Percentiles rank a stretch among this genome's conserved stretches.
phyloP scores from a whole-genome alignment of 2,329 filamentous ascomycete genomes.

The Penicillium sp. region DNA sequence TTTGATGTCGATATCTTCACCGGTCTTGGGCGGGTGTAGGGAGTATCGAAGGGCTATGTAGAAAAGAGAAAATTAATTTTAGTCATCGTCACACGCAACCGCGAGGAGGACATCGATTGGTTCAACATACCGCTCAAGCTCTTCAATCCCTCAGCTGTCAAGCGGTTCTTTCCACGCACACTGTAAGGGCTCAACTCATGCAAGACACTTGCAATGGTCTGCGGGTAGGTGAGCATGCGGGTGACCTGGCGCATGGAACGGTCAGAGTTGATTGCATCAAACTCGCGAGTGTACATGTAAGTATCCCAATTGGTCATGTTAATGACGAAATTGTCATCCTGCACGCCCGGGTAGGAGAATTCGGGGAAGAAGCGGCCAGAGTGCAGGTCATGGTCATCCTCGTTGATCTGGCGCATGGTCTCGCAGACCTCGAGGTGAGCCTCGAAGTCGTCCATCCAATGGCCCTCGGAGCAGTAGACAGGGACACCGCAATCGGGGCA shows the following conservation, averaged over 20 bases:
- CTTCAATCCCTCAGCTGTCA: conserved; percentile 87
- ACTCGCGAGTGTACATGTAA: conserved; percentile 87
- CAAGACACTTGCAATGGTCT: conserved; percentile 85
- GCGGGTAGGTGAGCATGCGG: conserved; percentile 85
- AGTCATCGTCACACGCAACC: not conserved
- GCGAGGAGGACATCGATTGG: not conserved
- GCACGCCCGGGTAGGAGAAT: conserved; percentile 83
- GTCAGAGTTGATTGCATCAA: conserved; percentile 86
- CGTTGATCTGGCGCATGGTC: conserved; percentile 86
- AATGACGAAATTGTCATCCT: conserved; percentile 87
- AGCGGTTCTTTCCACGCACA: conserved; percentile 68
- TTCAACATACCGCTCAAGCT: conserved; percentile 78
- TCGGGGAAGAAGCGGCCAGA: conserved; percentile 91
- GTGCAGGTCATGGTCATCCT: conserved; percentile 92
- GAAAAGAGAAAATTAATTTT: not conserved
- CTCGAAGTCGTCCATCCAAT: conserved; percentile 96
- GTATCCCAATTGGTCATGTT: conserved; percentile 99
- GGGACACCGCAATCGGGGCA: conserved; percentile 95
- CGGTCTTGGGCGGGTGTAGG: conserved; percentile 79
- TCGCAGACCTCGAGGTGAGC: conserved; percentile 90
- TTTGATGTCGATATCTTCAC: conserved; percentile 70
- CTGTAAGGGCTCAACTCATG: conserved; percentile 94
- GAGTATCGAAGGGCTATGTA: conserved; percentile 80
- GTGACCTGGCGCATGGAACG: conserved; percentile 90
- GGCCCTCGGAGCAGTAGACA: conserved; percentile 87